phyloP scores from a whole-genome alignment of 2,329 filamentous ascomycete species.

The Ophiostoma himal-ulmi region DNA sequence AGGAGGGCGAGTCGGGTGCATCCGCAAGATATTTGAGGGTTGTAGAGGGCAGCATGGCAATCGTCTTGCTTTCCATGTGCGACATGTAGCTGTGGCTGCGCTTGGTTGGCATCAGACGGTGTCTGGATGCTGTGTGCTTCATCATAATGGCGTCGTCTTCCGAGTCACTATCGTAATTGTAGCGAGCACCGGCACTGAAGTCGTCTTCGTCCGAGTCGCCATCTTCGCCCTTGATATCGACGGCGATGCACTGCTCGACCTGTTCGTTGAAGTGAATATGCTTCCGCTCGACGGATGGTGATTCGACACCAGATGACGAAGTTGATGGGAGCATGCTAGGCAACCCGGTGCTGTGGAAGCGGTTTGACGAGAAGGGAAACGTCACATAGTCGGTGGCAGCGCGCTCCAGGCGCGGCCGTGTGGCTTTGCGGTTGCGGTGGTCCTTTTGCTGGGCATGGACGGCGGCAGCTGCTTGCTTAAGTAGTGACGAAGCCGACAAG shows the following conservation, averaged over 20 bases:
- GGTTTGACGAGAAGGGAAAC: conserved; percentile 57
- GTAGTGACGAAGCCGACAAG: conserved; percentile 76
- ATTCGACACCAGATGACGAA: conserved; percentile 62
- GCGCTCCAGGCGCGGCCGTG: conserved; percentile 54
- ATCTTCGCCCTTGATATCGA: conserved; percentile 77
- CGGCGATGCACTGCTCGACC: conserved; percentile 90
- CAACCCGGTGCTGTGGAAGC: conserved; percentile 57
- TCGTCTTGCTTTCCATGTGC: conserved; percentile 67
- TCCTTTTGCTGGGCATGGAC: conserved; percentile 73
- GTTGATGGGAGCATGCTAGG: conserved; percentile 61
- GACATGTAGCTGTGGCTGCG: conserved; percentile 37
- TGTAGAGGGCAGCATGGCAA: conserved; percentile 80
- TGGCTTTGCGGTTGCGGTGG: conserved; percentile 39
- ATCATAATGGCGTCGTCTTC: conserved; percentile 79
- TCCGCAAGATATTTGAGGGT: conserved; percentile 80
- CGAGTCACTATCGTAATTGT: conserved; percentile 55
- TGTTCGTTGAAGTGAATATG: conserved; percentile 97
- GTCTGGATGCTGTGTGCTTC: conserved; percentile 57
- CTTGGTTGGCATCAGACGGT: conserved; percentile 50
- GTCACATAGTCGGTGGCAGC: conserved; percentile 64
- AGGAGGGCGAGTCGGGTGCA: conserved; percentile 46
- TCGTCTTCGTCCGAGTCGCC: conserved; percentile 55
- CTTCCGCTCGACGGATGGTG: conserved; percentile 61
- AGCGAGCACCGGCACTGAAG: conserved; percentile 26
- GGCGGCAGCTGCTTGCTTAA: conserved; percentile 83